Base-by-base conservation (phyloP, 345 rosid species). In the Eucalyptus paniculata region DNA sequence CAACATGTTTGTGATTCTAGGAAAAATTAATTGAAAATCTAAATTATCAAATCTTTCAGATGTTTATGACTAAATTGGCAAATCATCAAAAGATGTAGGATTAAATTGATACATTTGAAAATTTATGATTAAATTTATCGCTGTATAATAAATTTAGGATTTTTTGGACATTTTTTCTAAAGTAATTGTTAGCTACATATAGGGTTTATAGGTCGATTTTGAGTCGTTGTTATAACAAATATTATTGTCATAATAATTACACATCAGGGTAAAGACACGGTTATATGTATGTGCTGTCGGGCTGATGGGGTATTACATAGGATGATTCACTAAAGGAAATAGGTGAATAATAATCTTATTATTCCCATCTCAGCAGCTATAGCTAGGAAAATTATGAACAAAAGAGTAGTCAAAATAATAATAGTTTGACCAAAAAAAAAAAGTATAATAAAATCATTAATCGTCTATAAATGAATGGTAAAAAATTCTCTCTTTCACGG, bases 21-120 rank as follows among this genome's bases (percentile, higher is more conserved):
- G 30, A 24, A 56, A 56, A 10, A 56, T 56, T 56, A 56, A 26
- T 56, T 26, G 30, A 56, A 56, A 23, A 56, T 56, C 62, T 23
- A 56, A 56, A 56, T 56, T 56, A 23, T 24, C 3, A 10, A 23
- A 24, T 10, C 3, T 0, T 56, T 24, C 0, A 9, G 1, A 24
- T 56, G 6, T 56, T 56, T 24, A 56, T 9, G 13, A 56, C 3
- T 56, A 1, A 56, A 56, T 56, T 56, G 6, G 14, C 6, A 56
- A 23, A 56, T 56, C 6, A 11, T 56, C 3, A 24, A 26, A 24
- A 56, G 0, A 26, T 56, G 6, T 56, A 56, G 6, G 3, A 56
- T 10, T 56, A 56, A 56, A 56, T 56, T 24, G 12, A 24, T 10
- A 9, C 30, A 56, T 23, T 56, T 56, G 28, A 56, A 23, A 56